Conservation (phyloP, 2,329 filamentous ascomycete genomes). For the Macrophomina pseudophaseolina region DNA sequence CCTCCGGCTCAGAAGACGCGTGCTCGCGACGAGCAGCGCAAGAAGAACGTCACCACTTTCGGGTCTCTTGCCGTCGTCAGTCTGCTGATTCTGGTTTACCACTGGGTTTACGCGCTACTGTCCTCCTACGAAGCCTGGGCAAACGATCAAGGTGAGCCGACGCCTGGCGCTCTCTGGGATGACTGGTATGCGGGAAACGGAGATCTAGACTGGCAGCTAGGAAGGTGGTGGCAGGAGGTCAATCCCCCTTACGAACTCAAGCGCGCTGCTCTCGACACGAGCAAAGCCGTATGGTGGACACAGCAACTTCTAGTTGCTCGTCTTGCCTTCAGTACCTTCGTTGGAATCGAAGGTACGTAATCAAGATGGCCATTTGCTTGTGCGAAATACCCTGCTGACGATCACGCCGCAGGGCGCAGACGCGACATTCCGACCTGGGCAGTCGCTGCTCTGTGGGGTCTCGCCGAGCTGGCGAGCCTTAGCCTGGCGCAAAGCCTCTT, state of each 20-base stretch:
- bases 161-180: conserved; percentile 48
- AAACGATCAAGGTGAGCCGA: conserved; percentile 44
- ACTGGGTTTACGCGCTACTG: conserved; percentile 50
- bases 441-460: conserved; percentile 61
- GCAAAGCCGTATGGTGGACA: conserved; percentile 66
- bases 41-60: conserved; percentile 46
- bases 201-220: conserved; percentile 44
- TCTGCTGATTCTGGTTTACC: conserved; percentile 51
- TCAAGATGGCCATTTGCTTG: background rate
- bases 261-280: conserved; percentile 60
- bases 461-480: conserved; percentile 65
- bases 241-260: conserved; percentile 59
- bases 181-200: conserved; percentile 46
- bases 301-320: conserved; percentile 64
- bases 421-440: conserved; percentile 57
- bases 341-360: conserved; percentile 60
- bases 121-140: conserved; percentile 60
- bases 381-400: conserved; percentile 24
- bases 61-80: conserved; percentile 53
- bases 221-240: conserved; percentile 60
- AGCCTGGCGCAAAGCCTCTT: conserved; percentile 69
- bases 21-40: conserved; percentile 37
- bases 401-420: conserved; percentile 48
- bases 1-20: conserved; percentile 44
- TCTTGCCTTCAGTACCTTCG: conserved; percentile 61